Base-by-base conservation (phyloP, 768 basidiomycete species). In the Russula sp. region DNA sequence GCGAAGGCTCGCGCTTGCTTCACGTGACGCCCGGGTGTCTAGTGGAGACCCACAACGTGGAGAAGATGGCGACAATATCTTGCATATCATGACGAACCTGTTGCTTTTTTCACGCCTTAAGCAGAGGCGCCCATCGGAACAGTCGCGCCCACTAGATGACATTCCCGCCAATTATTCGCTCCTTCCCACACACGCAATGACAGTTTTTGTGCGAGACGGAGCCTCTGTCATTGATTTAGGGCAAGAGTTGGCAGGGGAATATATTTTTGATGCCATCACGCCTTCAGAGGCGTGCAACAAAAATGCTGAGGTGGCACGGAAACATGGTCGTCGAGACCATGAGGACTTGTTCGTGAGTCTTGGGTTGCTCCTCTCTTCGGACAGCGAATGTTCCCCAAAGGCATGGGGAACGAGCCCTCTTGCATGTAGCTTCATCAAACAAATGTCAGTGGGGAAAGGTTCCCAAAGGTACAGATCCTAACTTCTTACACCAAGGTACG, bases 1-100 rank as follows among this genome's bases (percentile, higher is more conserved):
- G 52, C 81, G 83, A 11, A 82, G 81, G 11, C 78, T 92, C 10
- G 77, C 77, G 6, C 71, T 84, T 13, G 85, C 85, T 2, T 83
- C 90, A 2, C 79, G 73, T 20, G 88, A 90, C 66, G 78, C 72
- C 9, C 69, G 73, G 20, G 74, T 78, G 3, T 71, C 73, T 16
- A 64, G 74, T 7, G 66, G 72, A 25, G 78, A 79, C 53, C 69
- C 72, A 5, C 77, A 77, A 55, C 77, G 75, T 36, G 73, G 75
- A 11, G 81, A 81, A 56, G 79, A 81, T 45, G 78, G 78, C 10
- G 78, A 81, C 54, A 82, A 83, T 66, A 84, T 88, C 35, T 69
- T 86, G n/a, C 82, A 86, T 14, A 82, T 88, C 63, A 87, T 90
- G 87, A 88, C 87, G 5, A 88, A 88, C 68, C 74, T 90, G 1